A percentile compares a stretch with the other conserved stretches of the same genome.
Conservation (phyloP, 2,329 filamentous ascomycete genomes). For the Fusarium globosum region DNA sequence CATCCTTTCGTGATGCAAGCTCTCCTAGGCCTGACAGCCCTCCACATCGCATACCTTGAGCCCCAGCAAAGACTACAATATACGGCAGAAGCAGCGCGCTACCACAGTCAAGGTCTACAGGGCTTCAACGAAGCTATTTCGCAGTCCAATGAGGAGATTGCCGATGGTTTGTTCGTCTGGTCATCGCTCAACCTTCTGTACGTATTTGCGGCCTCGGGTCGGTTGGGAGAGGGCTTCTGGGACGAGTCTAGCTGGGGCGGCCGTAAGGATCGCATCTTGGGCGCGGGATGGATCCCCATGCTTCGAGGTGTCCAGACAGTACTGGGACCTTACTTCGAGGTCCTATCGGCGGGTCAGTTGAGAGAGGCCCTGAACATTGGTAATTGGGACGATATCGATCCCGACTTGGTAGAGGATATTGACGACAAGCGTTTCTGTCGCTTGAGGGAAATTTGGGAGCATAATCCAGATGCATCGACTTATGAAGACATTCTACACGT, state of each 20-base stretch:
- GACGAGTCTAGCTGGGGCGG: not conserved
- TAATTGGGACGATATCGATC: not conserved
- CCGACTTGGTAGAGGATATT: rapidly evolving
- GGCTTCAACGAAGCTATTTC: not conserved
- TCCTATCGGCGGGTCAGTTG: not conserved
- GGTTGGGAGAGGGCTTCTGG: constrained; percentile 3
- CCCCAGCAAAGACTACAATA: not conserved
- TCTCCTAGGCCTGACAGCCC: not conserved
- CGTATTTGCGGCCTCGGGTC: not conserved
- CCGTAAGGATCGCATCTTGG: constrained; percentile 2
- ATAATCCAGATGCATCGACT: not conserved
- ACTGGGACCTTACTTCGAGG: rapidly evolving
- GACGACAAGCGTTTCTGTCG: not conserved
- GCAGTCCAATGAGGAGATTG: rapidly evolving
- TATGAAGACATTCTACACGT: not conserved
- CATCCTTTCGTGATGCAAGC: not conserved
- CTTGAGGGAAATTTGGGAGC: not conserved
- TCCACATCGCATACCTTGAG: constrained; percentile 6
- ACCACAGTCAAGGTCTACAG: not conserved
- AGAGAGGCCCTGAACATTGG: not conserved
- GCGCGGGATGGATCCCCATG: constrained; percentile 9
- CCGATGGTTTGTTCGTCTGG: not conserved
- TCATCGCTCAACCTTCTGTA: constrained; percentile 6
- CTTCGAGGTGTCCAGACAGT: not conserved
- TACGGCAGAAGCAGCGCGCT: not conserved